Evolutionary conservation across 1,284 basidiomycete genomes (phyloP).

Genomic region (Tilletia caries): DNA sequence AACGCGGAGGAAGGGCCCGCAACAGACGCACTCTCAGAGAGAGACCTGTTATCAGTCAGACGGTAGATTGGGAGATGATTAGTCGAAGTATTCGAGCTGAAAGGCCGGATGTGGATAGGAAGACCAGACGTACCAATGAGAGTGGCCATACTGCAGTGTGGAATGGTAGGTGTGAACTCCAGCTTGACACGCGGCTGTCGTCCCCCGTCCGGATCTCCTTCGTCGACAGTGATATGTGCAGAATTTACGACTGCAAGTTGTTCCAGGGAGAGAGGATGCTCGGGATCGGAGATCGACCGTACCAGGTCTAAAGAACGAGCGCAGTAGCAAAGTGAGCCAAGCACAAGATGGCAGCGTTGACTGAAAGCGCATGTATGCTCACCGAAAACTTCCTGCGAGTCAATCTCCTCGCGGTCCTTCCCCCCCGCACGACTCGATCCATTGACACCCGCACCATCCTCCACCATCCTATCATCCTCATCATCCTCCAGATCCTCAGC

Average conservation of each 20-base stretch:
- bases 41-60: constrained; percentile 63
- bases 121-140: constrained; percentile 74
- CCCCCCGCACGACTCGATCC: not conserved
- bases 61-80: not conserved
- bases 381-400: constrained; percentile 45
- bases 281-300: constrained; percentile 88
- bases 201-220: constrained; percentile 30
- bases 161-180: constrained; percentile 80
- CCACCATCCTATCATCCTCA: constrained; percentile 13
- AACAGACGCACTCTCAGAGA: constrained; percentile 87
- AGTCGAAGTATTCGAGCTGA: no score
- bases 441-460: not conserved
- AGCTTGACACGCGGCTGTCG: constrained; percentile 60
- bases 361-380: not conserved
- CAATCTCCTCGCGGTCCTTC: constrained; percentile 14
- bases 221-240: constrained; percentile 72
- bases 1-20: constrained; percentile 82
- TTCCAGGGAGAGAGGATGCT: constrained; percentile 91
- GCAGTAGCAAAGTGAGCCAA: no score
- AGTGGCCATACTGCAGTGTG: constrained; percentile 96
- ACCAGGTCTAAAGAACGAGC: constrained; percentile 65
- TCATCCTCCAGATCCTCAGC: constrained; percentile 8
- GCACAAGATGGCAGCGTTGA: no score
- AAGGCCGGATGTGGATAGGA: not conserved
- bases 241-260: constrained; percentile 91